Percentiles rank a stretch among this genome's conserved stretches.
phyloP scores from a whole-genome alignment of 1,284 basidiomycete species.

The Fomes fomentarius region DNA sequence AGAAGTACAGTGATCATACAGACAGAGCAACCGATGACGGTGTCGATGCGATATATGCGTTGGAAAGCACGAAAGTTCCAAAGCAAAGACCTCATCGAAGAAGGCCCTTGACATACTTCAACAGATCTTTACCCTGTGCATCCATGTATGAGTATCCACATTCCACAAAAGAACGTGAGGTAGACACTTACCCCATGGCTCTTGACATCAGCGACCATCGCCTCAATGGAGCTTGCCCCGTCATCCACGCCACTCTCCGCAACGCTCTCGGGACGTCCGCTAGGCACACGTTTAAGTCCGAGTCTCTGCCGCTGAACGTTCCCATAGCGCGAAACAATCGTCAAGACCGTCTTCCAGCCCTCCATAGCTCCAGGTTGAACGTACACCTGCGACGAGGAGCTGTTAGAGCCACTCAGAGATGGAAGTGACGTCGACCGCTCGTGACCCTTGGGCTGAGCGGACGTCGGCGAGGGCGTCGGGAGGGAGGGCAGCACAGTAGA shows the following conservation, averaged over 20 bases:
- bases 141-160: conserved; percentile 4
- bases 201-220: conserved; percentile 77
- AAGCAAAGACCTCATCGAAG: conserved; percentile 46
- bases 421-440: conserved; percentile 32
- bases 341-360: conserved; percentile 77
- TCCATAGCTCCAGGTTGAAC: conserved; percentile 49
- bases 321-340: conserved; percentile 65
- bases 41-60: not conserved
- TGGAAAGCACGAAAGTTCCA: conserved; percentile 6
- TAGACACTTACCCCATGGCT: conserved; percentile 57
- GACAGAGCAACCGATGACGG: not conserved
- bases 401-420: conserved; percentile 27
- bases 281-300: conserved; percentile 30
- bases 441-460: conserved; percentile 10
- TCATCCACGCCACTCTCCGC: conserved; percentile 27
- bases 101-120: conserved; percentile 73
- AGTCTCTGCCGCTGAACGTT: conserved; percentile 58
- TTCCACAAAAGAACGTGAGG: not conserved
- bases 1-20: not conserved
- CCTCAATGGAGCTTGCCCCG: conserved; percentile 62
- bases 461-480: conserved; percentile 37
- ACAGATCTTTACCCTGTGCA: conserved; percentile 65
- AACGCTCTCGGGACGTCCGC: conserved; percentile 12
- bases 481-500: conserved; percentile 68
- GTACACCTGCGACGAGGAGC: conserved; percentile 33